phyloP scores from a whole-genome alignment of 192 early-diverging fungal species.

The Rhizoclosmatium globosum region DNA sequence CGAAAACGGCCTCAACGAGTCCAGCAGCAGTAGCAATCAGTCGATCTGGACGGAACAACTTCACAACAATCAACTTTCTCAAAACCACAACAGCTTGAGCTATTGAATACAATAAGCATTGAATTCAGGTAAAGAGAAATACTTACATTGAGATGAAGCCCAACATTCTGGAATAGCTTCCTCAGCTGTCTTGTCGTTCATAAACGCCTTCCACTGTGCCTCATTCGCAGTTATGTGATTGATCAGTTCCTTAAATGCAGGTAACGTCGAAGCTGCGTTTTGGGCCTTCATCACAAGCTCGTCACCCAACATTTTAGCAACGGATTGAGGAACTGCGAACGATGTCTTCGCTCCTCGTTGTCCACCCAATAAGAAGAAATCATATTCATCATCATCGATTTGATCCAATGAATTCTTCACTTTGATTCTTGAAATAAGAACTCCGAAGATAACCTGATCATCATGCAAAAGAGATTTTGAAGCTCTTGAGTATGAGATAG shows the following conservation, averaged over 20 bases:
- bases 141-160: slow-evolving; percentile 31
- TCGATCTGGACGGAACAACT: slow-evolving; percentile 89
- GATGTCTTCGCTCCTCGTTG: slow-evolving; percentile 45
- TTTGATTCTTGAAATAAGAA: slow-evolving; percentile 90
- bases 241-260: slow-evolving; percentile 36
- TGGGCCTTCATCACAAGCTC: slow-evolving; percentile 36
- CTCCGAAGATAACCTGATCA: slow-evolving; percentile 88
- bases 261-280: slow-evolving; percentile 17
- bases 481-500: slow-evolving; percentile 79
- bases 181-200: slow-evolving; percentile 44
- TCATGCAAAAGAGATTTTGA: slow-evolving; percentile 89
- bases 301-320: slow-evolving; percentile 40
- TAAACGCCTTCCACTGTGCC: slow-evolving; percentile 48
- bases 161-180: slow-evolving; percentile 44
- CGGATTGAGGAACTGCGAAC: neutral
- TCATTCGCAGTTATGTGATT: slow-evolving; percentile 42
- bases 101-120: slow-evolving; percentile 28
- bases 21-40: slow-evolving; percentile 75
- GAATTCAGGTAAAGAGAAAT: slow-evolving; percentile 1
- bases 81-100: slow-evolving; percentile 66
- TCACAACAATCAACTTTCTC: slow-evolving; percentile 81
- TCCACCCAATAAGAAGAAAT: slow-evolving; percentile 73
- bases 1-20: slow-evolving; percentile 79
- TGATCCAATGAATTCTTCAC: slow-evolving; percentile 64
- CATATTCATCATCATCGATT: slow-evolving; percentile 72